phyloP scores from a whole-genome alignment of 345 rosid genomes.

The Tarenaya hassleriana region DNA sequence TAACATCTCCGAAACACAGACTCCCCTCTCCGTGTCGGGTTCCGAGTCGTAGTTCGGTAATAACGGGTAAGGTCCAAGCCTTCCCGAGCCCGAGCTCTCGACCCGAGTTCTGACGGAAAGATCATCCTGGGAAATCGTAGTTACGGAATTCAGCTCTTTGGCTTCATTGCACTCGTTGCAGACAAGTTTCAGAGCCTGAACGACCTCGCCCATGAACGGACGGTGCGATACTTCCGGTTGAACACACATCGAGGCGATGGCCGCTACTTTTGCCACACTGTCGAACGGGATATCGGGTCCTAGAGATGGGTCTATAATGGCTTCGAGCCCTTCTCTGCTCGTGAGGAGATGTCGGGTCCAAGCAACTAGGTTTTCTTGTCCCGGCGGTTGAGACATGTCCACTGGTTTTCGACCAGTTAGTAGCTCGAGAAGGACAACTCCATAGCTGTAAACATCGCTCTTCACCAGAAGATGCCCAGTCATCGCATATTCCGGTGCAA shows the following conservation, averaged over 20 bases:
- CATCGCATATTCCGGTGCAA: conserved; percentile 99
- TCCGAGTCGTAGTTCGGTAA: conserved; percentile 47
- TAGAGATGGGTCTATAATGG: conserved; percentile 56
- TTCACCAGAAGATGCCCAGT: conserved; percentile 95
- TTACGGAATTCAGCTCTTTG: conserved; percentile 48
- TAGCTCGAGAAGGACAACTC: conserved; percentile 95
- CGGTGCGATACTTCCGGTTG: conserved; percentile 95
- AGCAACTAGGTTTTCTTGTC: conserved; percentile 87
- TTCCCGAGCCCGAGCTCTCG: conserved; percentile 41
- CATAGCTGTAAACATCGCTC: conserved; percentile 99
- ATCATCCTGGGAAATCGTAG: conserved; percentile 42
- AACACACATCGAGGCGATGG: conserved; percentile 95
- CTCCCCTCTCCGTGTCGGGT: conserved; percentile 59
- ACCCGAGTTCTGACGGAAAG: conserved; percentile 34
- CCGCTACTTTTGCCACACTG: conserved; percentile 79
- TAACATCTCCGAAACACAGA: conserved; percentile 42
- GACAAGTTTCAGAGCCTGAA: conserved; percentile 89
- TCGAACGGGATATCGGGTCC: conserved; percentile 64
- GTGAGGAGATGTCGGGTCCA: conserved; percentile 87
- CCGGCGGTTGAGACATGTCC: conserved; percentile 83
- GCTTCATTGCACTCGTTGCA: conserved; percentile 84
- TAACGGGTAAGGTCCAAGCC: conserved; percentile 30
- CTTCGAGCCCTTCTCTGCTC: conserved; percentile 65
- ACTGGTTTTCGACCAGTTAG: conserved; percentile 82
- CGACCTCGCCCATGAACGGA: conserved; percentile 98